Conservation (phyloP, 108 stramenopile genomes). For the Asterionellopsis glacialis region DNA sequence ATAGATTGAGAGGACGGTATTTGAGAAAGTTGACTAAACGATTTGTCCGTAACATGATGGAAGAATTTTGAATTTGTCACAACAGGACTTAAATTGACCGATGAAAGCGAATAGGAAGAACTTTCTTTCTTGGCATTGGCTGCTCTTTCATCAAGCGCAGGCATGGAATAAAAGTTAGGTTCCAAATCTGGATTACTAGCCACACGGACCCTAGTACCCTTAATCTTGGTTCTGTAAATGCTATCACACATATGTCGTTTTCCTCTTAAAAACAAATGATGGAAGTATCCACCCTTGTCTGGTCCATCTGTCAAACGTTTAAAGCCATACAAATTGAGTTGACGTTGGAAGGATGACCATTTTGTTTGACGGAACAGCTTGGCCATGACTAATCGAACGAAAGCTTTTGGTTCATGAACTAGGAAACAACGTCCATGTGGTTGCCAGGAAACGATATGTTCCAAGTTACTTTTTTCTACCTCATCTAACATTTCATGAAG, state of each 20-base stretch:
- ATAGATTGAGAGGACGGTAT: too few species aligned
- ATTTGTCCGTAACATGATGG: too few species aligned
- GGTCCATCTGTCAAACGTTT: constrained; percentile 38
- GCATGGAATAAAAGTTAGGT: constrained; percentile 6
- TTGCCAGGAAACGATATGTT: constrained; percentile 3
- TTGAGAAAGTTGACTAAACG: too few species aligned
- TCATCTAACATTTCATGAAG: constrained; percentile 5
- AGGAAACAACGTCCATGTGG: constrained; percentile 40
- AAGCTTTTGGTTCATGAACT: constrained; percentile 55
- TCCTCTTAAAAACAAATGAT: constrained; percentile 54
- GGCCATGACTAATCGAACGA: constrained; percentile 48
- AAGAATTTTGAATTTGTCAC: too few species aligned
- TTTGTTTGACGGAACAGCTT: constrained; percentile 50
- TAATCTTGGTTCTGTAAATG: not conserved
- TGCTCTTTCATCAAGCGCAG: not conserved
- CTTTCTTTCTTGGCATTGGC: too few species aligned
- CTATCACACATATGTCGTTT: not conserved
- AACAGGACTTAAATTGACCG: too few species aligned
- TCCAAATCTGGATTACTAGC: not conserved
- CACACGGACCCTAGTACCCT: constrained; percentile 1
- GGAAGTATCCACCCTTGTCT: constrained; percentile 49
- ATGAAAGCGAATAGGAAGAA: too few species aligned
- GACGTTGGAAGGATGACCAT: constrained; percentile 61
- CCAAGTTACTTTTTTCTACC: not conserved
- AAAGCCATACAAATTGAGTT: constrained; percentile 72